phyloP scores from a whole-genome alignment of 2,329 filamentous ascomycete genomes.

The Pseudocercospora fijiensis region DNA sequence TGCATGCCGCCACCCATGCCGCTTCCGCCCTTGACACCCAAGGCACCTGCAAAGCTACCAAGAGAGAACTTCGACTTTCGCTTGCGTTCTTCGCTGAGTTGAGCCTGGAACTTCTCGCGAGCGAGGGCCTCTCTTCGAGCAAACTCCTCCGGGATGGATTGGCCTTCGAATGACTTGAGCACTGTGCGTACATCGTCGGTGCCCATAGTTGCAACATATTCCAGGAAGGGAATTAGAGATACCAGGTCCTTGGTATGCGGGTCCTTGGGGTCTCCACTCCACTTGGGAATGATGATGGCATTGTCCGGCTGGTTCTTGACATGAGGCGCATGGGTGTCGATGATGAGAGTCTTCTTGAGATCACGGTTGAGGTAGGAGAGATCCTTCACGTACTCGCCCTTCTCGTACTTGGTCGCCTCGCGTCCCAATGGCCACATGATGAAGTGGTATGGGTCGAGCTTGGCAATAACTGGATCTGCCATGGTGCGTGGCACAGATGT shows the following conservation, averaged over 20 bases:
- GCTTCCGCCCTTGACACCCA: constrained; percentile 76
- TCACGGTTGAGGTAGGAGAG: constrained; percentile 97
- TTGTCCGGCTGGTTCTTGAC: constrained; percentile 94
- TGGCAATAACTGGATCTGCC: constrained; percentile 83
- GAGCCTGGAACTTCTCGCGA: constrained; percentile 78
- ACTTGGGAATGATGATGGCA: constrained; percentile 85
- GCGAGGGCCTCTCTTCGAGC: constrained; percentile 82
- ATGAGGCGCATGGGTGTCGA: constrained; percentile 81
- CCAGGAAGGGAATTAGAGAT: constrained; percentile 88
- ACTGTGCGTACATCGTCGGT: constrained; percentile 75
- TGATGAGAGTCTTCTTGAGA: constrained; percentile 88
- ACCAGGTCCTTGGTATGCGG: constrained; percentile 68
- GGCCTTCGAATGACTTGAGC: constrained; percentile 61
- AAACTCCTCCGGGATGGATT: constrained; percentile 86
- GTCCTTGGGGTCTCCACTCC: constrained; percentile 80
- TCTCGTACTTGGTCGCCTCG: constrained; percentile 95
- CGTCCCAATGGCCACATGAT: constrained; percentile 93
- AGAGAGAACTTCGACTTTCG: constrained; percentile 62
- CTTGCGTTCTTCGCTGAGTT: constrained; percentile 66
- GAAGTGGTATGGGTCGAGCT: constrained; percentile 91
- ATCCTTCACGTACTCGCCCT: constrained; percentile 97
- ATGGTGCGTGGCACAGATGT: constrained; percentile 81
- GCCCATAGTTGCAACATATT: constrained; percentile 94
- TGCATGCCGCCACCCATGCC: constrained; percentile 57
- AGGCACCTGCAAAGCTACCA: constrained; percentile 58